phyloP scores from a whole-genome alignment of 208 protist species.

The Crithidia thermophila region DNA sequence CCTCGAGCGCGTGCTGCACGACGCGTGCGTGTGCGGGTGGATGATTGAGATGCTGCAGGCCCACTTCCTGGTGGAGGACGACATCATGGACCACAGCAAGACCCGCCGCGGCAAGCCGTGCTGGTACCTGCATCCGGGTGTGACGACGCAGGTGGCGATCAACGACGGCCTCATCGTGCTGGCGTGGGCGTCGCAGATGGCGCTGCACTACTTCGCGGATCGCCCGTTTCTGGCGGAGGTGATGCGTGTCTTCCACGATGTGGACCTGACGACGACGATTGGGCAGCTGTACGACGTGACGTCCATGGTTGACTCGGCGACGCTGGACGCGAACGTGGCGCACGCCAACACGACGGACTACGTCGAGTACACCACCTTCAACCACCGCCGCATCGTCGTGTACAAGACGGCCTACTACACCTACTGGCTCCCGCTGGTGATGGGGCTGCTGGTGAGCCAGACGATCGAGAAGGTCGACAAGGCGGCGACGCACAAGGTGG shows the following conservation, averaged over 20 bases:
- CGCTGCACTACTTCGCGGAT: conserved; percentile 92
- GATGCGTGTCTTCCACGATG: conserved; percentile 92
- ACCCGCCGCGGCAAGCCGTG: conserved; percentile 96
- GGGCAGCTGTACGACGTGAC: conserved; percentile 96
- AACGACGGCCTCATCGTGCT: conserved; percentile 97
- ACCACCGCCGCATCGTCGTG: conserved; percentile 94
- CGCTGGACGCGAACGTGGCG: conserved; percentile 78
- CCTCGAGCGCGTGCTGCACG: conserved; percentile 66
- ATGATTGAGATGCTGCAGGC: conserved; percentile 95
- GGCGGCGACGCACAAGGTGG: conserved; percentile 70
- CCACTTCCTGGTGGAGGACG: conserved; percentile 97
- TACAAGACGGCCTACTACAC: conserved; percentile 99
- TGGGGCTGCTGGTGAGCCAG: conserved; percentile 93
- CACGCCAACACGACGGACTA: conserved; percentile 79
- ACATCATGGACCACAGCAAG: conserved; percentile 97
- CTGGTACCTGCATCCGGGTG: conserved; percentile 93
- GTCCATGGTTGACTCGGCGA: conserved; percentile 91
- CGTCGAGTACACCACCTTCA: conserved; percentile 83
- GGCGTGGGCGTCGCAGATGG: conserved; percentile 89
- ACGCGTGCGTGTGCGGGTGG: conserved; percentile 95
- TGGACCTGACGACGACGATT: conserved; percentile 94
- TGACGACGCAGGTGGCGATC: conserved; percentile 94
- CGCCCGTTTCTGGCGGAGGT: conserved; percentile 88
- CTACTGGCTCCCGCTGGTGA: conserved; percentile 95
- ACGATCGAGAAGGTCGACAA: conserved; percentile 62